Conservation (phyloP, 768 basidiomycete species). For the Boletus patriciae region DNA sequence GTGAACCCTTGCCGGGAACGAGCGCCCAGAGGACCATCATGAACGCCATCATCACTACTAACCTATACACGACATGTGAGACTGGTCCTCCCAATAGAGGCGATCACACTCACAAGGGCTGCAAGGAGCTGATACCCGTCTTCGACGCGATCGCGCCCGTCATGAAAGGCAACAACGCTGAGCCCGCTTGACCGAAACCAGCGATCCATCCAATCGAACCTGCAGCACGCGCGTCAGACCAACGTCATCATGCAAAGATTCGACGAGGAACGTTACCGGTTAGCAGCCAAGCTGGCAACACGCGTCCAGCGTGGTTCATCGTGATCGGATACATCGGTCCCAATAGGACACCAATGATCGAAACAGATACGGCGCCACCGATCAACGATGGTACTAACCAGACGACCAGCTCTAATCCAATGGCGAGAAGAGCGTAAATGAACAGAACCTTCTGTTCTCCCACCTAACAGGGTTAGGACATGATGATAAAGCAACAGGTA, state of each 20-base stretch:
- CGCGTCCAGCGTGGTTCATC: constrained; percentile 66
- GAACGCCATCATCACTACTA: constrained; percentile 43
- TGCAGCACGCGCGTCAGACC: constrained; percentile 10
- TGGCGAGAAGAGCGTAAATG: constrained; percentile 51
- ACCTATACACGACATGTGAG: constrained; percentile 5
- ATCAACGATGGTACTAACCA: constrained; percentile 59
- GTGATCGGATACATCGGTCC: constrained; percentile 56
- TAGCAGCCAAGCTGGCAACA: constrained; percentile 71
- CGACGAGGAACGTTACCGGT: constrained; percentile 33
- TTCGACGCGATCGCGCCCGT: constrained; percentile 66
- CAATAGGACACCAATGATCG: constrained; percentile 53
- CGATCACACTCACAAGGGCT: constrained; percentile 31
- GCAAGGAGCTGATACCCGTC: constrained; percentile 49
- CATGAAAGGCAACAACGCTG: constrained; percentile 70
- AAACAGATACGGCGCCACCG: constrained; percentile 55
- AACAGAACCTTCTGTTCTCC: constrained; percentile 46
- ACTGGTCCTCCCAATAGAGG: not conserved
- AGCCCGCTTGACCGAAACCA: constrained; percentile 68
- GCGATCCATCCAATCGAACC: constrained; percentile 69
- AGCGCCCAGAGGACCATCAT: constrained; percentile 45
- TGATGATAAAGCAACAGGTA: not conserved
- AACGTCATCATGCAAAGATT: not conserved
- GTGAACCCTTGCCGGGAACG: constrained; percentile 34
- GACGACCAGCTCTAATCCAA: constrained; percentile 55
- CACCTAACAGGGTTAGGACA: constrained; percentile 34